Evolutionary conservation across 345 rosid genomes (phyloP).

Genomic region (Salix arbutifolia): DNA sequence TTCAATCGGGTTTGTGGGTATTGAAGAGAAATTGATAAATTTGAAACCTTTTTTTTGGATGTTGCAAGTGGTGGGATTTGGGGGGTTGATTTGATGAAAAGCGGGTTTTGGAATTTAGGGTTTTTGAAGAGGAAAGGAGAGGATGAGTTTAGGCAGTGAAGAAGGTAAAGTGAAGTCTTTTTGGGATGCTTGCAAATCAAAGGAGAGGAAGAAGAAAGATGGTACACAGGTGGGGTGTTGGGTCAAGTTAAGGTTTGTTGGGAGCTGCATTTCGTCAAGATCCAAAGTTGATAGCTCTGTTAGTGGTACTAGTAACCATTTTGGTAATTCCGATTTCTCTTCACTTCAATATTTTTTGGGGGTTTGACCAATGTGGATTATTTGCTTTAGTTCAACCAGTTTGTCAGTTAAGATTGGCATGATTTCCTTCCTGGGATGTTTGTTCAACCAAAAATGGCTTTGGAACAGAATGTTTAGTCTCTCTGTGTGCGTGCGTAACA

Average conservation of each 20-base stretch:
- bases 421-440: not conserved
- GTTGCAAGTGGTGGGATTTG: conserved; percentile 11
- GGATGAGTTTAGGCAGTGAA: conserved; percentile 36
- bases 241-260: conserved; percentile 23
- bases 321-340: conserved; percentile 17
- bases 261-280: conserved; percentile 37
- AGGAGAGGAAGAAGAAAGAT: conserved; percentile 45
- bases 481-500: not conserved
- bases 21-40: conserved; percentile 8
- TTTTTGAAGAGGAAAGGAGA: conserved; percentile 18
- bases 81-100: conserved; percentile 26
- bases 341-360: not conserved
- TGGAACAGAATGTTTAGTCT: not conserved
- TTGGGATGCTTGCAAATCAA: conserved; percentile 38
- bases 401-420: not conserved
- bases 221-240: conserved; percentile 29
- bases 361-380: not conserved
- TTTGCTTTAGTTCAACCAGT: not conserved
- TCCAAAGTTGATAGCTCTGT: conserved; percentile 36
- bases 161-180: conserved; percentile 40
- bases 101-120: conserved; percentile 28
- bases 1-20: conserved; percentile 13
- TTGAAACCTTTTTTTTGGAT: conserved; percentile 1
- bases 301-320: conserved; percentile 29
- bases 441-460: not conserved